Evolutionary conservation across 441 rosid species (phyloP).

Genomic region (Geranium incanum): DNA sequence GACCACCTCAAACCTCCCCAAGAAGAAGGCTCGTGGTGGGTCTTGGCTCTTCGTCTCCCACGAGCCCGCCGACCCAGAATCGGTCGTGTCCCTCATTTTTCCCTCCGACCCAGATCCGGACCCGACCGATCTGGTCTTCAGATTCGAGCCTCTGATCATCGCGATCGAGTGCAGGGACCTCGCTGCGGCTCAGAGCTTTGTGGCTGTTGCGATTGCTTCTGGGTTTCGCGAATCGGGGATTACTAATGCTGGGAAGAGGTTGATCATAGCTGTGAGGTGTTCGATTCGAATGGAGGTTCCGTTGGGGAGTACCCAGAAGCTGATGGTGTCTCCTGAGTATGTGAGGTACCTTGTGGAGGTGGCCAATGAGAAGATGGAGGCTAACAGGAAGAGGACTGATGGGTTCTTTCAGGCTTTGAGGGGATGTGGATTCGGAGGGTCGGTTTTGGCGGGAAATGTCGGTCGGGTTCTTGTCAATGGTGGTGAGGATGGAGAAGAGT

Average conservation of each 20-base stretch:
- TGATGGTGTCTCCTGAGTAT: constrained; percentile 56
- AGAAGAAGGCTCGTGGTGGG: constrained; percentile 78
- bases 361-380: constrained; percentile 87
- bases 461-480: constrained; percentile 14
- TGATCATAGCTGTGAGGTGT: constrained; percentile 75
- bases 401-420: constrained; percentile 46
- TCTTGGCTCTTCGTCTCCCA: constrained; percentile 77
- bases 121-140: constrained; percentile 47
- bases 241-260: constrained; percentile 63
- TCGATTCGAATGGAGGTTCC: constrained; percentile 89
- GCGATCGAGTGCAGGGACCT: constrained; percentile 75
- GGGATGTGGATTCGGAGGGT: constrained; percentile 26
- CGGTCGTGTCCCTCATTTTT: constrained; percentile 50
- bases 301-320: constrained; percentile 42
- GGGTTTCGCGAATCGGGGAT: constrained; percentile 88
- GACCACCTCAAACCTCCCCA: constrained; percentile 17
- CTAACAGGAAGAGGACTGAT: constrained; percentile 59
- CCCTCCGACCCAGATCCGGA: constrained; percentile 18
- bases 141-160: constrained; percentile 81
- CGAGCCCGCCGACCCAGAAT: constrained; percentile 47
- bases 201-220: constrained; percentile 54
- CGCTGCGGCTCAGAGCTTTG: constrained; percentile 53
- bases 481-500: constrained; percentile 17
- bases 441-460: neutral
- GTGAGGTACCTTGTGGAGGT: constrained; percentile 58